Conservation (phyloP, 345 rosid genomes). For the Orychophragmus violaceus region DNA sequence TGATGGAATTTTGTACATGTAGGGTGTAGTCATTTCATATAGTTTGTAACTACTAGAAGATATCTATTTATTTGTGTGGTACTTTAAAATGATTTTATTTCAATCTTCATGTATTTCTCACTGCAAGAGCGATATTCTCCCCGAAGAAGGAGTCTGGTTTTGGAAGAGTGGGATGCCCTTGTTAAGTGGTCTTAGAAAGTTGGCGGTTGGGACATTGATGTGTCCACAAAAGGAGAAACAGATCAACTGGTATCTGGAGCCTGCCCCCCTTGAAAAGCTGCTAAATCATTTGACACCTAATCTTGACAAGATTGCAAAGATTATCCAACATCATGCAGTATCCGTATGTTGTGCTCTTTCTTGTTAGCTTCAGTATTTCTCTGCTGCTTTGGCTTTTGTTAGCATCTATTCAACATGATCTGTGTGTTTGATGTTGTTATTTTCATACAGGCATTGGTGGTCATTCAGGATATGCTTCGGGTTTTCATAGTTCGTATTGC, state of each 20-base stretch:
- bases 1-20: conserved; percentile 5
- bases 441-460: conserved; percentile 62
- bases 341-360: conserved; percentile 59
- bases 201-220: conserved; percentile 78
- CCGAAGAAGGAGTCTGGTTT: conserved; percentile 87
- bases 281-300: conserved; percentile 70
- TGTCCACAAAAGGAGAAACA: conserved; percentile 81
- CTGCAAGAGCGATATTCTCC: conserved; percentile 75
- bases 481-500: conserved; percentile 83
- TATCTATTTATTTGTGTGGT: conserved; percentile 3
- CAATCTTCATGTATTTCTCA: conserved; percentile 33
- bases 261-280: conserved; percentile 65
- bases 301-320: conserved; percentile 78
- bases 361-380: conserved; percentile 18
- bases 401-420: conserved; percentile 13
- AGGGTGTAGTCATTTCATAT: conserved; percentile 1
- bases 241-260: conserved; percentile 83
- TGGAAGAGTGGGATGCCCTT: conserved; percentile 94
- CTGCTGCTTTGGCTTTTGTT: conserved; percentile 20
- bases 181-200: conserved; percentile 79
- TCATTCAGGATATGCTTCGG: conserved; percentile 92
- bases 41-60: not conserved
- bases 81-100: conserved; percentile 17
- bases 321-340: conserved; percentile 82
- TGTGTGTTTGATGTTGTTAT: conserved; percentile 7